These are phyloP conservation scores for Crithidia expoeki DNA, from an alignment of 208 protist genomes.

Conservation along the genomic window DNA sequence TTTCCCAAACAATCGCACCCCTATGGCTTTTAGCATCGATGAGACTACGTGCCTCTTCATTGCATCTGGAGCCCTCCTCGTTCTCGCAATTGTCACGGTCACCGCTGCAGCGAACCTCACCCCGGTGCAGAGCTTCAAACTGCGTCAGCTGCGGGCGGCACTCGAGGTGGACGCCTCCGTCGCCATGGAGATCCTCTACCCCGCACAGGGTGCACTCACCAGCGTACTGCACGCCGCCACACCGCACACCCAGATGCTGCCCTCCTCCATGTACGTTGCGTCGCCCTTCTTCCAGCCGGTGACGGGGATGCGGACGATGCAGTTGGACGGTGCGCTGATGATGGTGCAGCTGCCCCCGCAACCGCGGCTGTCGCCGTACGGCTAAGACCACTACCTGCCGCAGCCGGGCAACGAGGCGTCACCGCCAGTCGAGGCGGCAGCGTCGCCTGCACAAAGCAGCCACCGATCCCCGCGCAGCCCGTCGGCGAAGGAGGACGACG, in stretches of 20 bases:
- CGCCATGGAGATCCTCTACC: conserved; percentile 21
- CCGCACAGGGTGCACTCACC: conserved; percentile 14
- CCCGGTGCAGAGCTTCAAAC: conserved; percentile 19
- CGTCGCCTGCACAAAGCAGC: not conserved
- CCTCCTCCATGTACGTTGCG: too few relatives aligned
- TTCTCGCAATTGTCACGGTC: conserved; percentile 3
- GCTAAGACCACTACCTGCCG: conserved; percentile 17
- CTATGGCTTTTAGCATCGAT: not conserved
- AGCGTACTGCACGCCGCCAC: too few relatives aligned
- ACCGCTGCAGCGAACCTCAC: conserved; percentile 2
- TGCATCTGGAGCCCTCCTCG: not conserved
- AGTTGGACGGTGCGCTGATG: conserved; percentile 3
- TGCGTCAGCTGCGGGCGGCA: conserved; percentile 12
- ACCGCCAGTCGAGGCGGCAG: not conserved
- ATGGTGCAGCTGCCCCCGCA: not conserved
- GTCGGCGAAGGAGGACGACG: conserved; percentile 8
- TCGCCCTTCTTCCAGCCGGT: conserved; percentile 9
- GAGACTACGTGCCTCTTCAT: not conserved
- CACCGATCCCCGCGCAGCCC: not conserved
- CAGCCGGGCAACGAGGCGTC: not conserved
- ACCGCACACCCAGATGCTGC: not conserved
- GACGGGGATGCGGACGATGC: conserved; percentile 3
- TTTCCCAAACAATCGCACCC: not conserved
- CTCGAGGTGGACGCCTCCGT: conserved; percentile 22
- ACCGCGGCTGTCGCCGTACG: conserved; percentile 1